Percentiles rank a stretch among this genome's conserved stretches.
Evolutionary conservation across 1,284 basidiomycete species (phyloP).

Genomic region (Sphagnurus paluster): DNA sequence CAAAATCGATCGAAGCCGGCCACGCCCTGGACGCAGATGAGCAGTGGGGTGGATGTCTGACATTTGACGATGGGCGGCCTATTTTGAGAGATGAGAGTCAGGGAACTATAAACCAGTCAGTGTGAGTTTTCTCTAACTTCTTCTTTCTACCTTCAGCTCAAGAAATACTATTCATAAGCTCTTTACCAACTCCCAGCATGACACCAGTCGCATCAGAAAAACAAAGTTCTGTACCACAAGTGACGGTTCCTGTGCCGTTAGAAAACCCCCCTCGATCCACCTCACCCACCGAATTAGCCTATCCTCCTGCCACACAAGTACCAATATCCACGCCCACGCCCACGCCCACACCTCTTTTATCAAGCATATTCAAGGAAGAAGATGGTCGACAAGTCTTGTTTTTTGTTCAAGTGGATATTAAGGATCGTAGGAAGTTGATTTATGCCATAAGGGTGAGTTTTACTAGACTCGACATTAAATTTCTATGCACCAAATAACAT

Average conservation of each 20-base stretch:
- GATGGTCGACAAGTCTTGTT: constrained; percentile 45
- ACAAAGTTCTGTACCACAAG: background rate
- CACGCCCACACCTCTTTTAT: constrained; percentile 4
- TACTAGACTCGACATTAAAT: background rate
- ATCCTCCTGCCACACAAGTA: no score
- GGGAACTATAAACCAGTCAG: constrained; percentile 20
- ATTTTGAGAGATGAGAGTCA: constrained; percentile 40
- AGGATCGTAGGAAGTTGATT: constrained; percentile 44
- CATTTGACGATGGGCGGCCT: constrained; percentile 45
- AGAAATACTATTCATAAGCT: constrained; percentile 49
- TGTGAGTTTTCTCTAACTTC: constrained; percentile 5
- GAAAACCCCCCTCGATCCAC: background rate
- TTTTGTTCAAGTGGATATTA: constrained; percentile 56
- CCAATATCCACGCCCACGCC: background rate
- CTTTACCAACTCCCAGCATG: constrained; percentile 57
- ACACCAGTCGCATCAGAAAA: constrained; percentile 40
- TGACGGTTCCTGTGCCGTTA: background rate
- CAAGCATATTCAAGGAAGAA: constrained; percentile 29
- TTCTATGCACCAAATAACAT: constrained; percentile 8
- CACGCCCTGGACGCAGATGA: constrained; percentile 46
- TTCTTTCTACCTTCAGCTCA: constrained; percentile 22
- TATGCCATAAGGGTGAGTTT: constrained; percentile 53
- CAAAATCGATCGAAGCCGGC: constrained; percentile 38
- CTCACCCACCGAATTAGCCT: no score
- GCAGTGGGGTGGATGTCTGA: constrained; percentile 54